phyloP scores from a whole-genome alignment of 129 eudicot species.

The Silybum marianum region DNA sequence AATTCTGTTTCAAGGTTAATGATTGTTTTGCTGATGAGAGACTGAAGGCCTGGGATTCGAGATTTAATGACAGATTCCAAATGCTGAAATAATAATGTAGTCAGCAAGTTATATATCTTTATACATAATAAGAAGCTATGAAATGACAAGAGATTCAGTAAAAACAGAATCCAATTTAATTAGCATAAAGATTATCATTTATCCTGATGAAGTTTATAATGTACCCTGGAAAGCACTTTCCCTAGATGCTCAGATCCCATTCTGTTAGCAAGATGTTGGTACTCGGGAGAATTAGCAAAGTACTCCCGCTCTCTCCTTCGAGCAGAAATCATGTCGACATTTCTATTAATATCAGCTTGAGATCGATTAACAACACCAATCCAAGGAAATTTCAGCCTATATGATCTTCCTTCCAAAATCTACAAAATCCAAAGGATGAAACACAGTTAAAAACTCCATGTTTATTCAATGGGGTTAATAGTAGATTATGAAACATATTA shows the following conservation, averaged over 20 bases:
- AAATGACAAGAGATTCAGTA: not conserved
- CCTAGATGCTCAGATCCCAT: conserved; percentile 98
- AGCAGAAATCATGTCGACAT: conserved; percentile 90
- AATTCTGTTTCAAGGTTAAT: conserved; percentile 81
- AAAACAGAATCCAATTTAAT: not conserved
- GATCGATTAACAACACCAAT: conserved; percentile 97
- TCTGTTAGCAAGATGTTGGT: conserved; percentile 73
- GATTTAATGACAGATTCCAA: conserved; percentile 90
- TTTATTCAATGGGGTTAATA: not conserved
- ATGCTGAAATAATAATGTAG: conserved; percentile 57
- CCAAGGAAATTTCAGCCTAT: conserved; percentile 91
- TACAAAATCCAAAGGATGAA: conserved; percentile 26
- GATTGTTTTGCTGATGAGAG: conserved; percentile 84
- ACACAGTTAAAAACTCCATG: not conserved
- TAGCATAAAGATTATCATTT: not conserved
- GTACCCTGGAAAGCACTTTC: conserved; percentile 78
- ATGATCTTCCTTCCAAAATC: conserved; percentile 89
- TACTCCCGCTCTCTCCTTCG: conserved; percentile 81
- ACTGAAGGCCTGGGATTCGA: conserved; percentile 95
- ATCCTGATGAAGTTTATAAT: not conserved
- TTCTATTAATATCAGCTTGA: conserved; percentile 86
- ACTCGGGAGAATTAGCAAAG: conserved; percentile 66
- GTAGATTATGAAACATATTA: not conserved
- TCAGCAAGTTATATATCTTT: conserved; percentile 15
- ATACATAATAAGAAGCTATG: not conserved